phyloP scores from a whole-genome alignment of 164 flowering plant species.

The Warburgia ugandensis region DNA sequence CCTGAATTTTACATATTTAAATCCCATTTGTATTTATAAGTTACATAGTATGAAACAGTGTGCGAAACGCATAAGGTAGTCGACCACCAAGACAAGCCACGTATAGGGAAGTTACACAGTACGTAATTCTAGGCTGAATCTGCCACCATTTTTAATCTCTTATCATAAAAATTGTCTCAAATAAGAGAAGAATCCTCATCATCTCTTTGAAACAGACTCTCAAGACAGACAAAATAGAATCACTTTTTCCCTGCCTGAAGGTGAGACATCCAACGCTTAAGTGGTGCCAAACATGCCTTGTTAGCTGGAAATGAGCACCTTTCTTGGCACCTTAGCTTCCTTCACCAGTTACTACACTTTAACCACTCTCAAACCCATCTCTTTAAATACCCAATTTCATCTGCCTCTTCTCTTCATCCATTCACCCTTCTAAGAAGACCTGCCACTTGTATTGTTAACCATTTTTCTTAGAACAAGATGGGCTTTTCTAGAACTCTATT shows the following conservation, averaged over 20 bases:
- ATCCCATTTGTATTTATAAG: too few species aligned
- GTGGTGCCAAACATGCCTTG: conserved; percentile 26
- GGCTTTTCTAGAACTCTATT: conserved; percentile 20
- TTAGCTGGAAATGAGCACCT: conserved; percentile 21
- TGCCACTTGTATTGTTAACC: background rate
- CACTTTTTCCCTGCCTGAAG: background rate
- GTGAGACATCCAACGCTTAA: conserved; percentile 1
- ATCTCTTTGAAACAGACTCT: background rate
- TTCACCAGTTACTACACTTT: conserved; percentile 13
- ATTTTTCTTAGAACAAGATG: conserved; percentile 5
- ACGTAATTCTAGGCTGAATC: too few species aligned
- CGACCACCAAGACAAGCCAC: too few species aligned
- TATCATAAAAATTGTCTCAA: too few species aligned
- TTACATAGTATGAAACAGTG: too few species aligned
- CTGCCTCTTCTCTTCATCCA: conserved; percentile 9
- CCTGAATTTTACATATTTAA: too few species aligned
- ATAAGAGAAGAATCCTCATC: too few species aligned
- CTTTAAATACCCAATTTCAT: conserved; percentile 18
- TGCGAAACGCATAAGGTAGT: too few species aligned
- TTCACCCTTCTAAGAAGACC: background rate
- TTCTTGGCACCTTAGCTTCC: conserved; percentile 14
- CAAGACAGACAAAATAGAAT: background rate
- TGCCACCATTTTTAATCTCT: too few species aligned
- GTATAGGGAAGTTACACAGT: too few species aligned
- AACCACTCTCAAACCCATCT: conserved; percentile 2